Base-by-base conservation (phyloP, 345 rosid species). In the Pseudoturritis turrita region DNA sequence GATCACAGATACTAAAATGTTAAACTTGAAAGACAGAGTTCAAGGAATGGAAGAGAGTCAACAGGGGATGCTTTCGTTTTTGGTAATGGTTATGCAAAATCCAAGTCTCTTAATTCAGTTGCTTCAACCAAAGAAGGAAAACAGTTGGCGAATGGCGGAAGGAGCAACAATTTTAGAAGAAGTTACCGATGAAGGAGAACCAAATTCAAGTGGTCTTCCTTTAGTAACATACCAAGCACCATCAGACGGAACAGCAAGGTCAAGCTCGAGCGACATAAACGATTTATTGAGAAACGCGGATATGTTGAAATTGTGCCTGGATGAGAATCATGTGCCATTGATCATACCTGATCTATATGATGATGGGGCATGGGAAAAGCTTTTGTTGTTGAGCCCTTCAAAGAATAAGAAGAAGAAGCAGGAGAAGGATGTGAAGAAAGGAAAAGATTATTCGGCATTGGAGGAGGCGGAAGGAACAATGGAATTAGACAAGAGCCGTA, bases 11-110 rank as follows among this genome's bases (percentile, higher is more conserved):
- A 84, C 81, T 19, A 95, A 87, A 55, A 61, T 95, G 82, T 64
- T 83, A 41, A 77, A 78, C 33, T 72, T 89, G 77, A 77, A 89
- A 79, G 96, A 91, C 31, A 79, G 86, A 13, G 71, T 95, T 65
- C 91, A 89, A 65, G 96, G 96, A 57, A 89, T 91, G 91, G 99
- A 95, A 83, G 87, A 85, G 79, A 88, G 85, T 74, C 97, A 89
- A 65, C 96, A 91, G 68, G 93, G 89, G 86, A 81, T 95, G 99
- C 88, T 95, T 41, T 95, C 99, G 4, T 91, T 95, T 79, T 77
- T 95, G 61, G 86, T 91, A 23, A 84, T 89, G 99, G 96, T 89
- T 26, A 83, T 95, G 89, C 91, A 91, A 83, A 88, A 74, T 52
- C 99, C 99, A 0, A 83, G 86, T 52, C 77, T 95, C 70, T 72